Evolutionary conservation across 202 grass and related monocot genomes (phyloP).

Genomic region (Digitaria exilis): DNA sequence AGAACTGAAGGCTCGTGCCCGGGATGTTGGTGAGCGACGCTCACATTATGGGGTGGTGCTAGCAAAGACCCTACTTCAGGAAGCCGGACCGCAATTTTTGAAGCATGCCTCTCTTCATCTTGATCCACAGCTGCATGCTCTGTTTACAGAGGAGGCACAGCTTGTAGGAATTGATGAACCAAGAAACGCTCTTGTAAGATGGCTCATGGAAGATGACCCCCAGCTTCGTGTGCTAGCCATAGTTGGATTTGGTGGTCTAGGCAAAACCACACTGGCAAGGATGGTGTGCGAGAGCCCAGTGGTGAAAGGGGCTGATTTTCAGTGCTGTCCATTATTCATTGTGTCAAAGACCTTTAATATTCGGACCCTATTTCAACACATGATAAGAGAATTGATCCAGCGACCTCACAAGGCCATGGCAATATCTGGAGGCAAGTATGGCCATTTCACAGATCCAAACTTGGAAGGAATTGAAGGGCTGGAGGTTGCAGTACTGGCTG

Average conservation of each 20-base stretch:
- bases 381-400: slow-evolving; percentile 35
- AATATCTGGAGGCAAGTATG: background rate
- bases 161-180: slow-evolving; percentile 49
- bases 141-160: slow-evolving; percentile 35
- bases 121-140: slow-evolving; percentile 33
- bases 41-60: slow-evolving; percentile 14
- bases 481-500: slow-evolving; percentile 3
- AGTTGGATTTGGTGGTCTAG: slow-evolving; percentile 39
- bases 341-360: slow-evolving; percentile 35
- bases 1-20: slow-evolving; percentile 25
- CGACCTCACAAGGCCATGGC: background rate
- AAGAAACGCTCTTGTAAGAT: slow-evolving; percentile 24
- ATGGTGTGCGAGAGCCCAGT: slow-evolving; percentile 37
- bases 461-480: slow-evolving; percentile 21
- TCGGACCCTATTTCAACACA: slow-evolving; percentile 28
- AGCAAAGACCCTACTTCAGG: background rate
- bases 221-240: slow-evolving; percentile 37
- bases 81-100: background rate
- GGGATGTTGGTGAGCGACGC: slow-evolving; percentile 25
- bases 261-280: slow-evolving; percentile 45
- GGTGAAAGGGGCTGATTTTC: slow-evolving; percentile 36
- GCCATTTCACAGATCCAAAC: slow-evolving; percentile 9
- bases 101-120: slow-evolving; percentile 7
- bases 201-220: slow-evolving; percentile 34
- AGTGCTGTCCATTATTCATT: slow-evolving; percentile 33